phyloP scores from a whole-genome alignment of 257 asterid genomes.

The Scutellaria barbata region DNA sequence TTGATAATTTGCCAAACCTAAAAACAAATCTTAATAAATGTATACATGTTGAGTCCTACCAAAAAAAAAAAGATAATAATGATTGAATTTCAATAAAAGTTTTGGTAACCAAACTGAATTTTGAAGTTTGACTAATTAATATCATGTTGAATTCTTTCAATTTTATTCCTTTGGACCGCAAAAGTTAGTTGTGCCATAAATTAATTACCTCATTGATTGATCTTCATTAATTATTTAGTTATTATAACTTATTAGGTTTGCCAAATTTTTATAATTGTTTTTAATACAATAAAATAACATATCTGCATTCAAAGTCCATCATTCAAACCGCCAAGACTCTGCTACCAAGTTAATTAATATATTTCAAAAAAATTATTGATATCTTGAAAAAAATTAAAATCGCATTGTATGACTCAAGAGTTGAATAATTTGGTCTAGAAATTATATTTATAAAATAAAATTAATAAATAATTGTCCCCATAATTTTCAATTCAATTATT shows the following conservation, averaged over 20 bases:
- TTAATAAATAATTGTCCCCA: too few relatives aligned
- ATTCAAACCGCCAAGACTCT: neutral
- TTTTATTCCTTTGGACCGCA: conserved; percentile 27
- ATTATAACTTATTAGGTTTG: neutral
- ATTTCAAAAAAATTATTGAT: neutral
- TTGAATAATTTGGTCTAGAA: neutral
- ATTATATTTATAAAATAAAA: neutral
- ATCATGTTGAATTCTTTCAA: conserved; percentile 12
- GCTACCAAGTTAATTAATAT: neutral
- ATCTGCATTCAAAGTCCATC: neutral
- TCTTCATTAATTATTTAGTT: neutral
- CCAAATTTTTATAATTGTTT: neutral
- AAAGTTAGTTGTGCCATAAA: conserved; percentile 27
- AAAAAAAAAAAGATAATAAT: conserved; percentile 6
- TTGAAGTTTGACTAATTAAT: conserved; percentile 30
- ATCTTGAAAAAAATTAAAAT: neutral
- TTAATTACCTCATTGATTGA: neutral
- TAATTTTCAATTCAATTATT: too few relatives aligned
- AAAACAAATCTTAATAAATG: neutral
- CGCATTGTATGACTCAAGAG: neutral
- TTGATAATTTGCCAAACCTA: conserved; percentile 1
- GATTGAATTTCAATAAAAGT: conserved; percentile 18
- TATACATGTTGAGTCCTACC: conserved; percentile 5
- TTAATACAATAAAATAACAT: neutral
- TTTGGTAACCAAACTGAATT: conserved; percentile 30